phyloP scores from a whole-genome alignment of 208 protist genomes.

The Polymyxa betae region DNA sequence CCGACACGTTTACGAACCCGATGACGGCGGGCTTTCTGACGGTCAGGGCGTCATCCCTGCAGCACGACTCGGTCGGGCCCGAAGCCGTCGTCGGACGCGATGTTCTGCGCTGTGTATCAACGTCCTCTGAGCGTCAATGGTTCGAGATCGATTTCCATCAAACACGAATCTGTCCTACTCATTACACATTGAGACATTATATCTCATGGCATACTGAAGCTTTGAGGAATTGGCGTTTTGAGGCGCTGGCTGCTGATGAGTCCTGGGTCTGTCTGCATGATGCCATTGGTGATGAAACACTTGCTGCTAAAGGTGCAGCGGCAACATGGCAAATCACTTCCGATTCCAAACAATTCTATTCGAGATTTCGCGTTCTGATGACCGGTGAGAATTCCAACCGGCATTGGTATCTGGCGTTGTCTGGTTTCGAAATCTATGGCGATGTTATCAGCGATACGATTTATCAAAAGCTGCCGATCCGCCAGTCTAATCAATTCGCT shows the following conservation, averaged over 20 bases:
- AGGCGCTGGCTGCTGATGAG: slow-evolving; percentile 44
- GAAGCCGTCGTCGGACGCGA: slow-evolving; percentile 29
- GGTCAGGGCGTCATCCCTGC: background rate
- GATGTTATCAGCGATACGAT: slow-evolving; percentile 15
- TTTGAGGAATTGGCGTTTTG: slow-evolving; percentile 59
- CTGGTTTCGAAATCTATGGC: slow-evolving; percentile 62
- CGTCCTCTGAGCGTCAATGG: slow-evolving; percentile 40
- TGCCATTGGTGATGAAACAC: slow-evolving; percentile 48
- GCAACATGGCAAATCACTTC: background rate
- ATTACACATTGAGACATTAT: slow-evolving; percentile 61
- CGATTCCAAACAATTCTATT: background rate
- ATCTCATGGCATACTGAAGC: slow-evolving; percentile 56
- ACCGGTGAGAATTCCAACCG: slow-evolving; percentile 54
- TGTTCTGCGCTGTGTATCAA: background rate
- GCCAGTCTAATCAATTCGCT: background rate
- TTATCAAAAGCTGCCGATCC: background rate
- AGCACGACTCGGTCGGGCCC: background rate
- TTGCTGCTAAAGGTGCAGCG: slow-evolving; percentile 12
- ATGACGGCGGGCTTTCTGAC: background rate
- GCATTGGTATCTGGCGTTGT: slow-evolving; percentile 50
- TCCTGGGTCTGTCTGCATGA: slow-evolving; percentile 59
- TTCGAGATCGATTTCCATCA: slow-evolving; percentile 44
- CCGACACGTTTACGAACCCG: background rate
- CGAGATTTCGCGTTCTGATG: slow-evolving; percentile 55
- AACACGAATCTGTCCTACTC: slow-evolving; percentile 52